These are phyloP conservation scores for Panaeolus papilionaceus DNA, from an alignment of 768 basidiomycete genomes.

Conservation along the genomic window DNA sequence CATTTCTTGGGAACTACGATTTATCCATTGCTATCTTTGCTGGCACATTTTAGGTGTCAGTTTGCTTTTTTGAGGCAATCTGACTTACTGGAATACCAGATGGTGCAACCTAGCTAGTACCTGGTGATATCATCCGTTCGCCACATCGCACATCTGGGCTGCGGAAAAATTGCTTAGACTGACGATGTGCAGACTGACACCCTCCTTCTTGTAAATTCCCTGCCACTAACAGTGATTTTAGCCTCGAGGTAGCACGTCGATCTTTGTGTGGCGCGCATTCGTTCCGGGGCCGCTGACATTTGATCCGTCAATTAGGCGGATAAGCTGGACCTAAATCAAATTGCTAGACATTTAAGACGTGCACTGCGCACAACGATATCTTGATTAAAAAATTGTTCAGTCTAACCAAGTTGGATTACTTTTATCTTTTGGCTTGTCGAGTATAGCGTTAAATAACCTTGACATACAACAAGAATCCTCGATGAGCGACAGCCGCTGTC, in stretches of 20 bases:
- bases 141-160: too few relatives aligned
- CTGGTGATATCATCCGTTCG: neutral
- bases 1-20: neutral
- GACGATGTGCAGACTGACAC: neutral
- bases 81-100: neutral
- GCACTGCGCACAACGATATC: too few relatives aligned
- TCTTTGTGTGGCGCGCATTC: constrained; percentile 9
- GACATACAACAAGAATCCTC: too few relatives aligned
- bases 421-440: neutral
- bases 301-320: constrained; percentile 4
- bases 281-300: neutral
- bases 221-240: neutral
- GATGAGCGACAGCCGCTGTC: neutral
- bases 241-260: constrained; percentile 10
- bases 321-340: neutral
- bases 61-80: neutral
- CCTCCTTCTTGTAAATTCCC: neutral
- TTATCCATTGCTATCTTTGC: neutral
- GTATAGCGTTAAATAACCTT: too few relatives aligned
- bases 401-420: neutral
- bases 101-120: neutral
- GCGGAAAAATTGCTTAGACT: neutral
- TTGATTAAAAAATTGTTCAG: too few relatives aligned
- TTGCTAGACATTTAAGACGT: too few relatives aligned
- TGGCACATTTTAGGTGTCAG: neutral